These are phyloP conservation scores for Aspergillus saccharolyticus DNA, from an alignment of 495 filamentous ascomycete genomes.

Conservation along the genomic window DNA sequence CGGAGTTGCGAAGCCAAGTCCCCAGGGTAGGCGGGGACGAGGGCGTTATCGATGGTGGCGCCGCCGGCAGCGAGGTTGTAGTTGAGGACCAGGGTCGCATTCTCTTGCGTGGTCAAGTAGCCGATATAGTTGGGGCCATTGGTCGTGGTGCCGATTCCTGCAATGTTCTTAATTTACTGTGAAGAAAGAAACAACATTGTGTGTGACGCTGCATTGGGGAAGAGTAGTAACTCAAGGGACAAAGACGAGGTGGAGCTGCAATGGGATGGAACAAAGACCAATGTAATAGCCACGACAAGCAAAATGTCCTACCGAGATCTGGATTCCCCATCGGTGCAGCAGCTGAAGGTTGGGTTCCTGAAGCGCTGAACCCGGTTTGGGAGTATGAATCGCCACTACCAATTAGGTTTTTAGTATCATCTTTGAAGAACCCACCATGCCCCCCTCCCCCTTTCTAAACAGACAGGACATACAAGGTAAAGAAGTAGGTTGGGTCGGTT, in stretches of 20 bases:
- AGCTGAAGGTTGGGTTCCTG: slow-evolving; percentile 51
- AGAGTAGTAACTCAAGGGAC: neutral
- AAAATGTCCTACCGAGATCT: slow-evolving; percentile 25
- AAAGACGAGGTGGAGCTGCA: neutral
- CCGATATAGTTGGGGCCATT: slow-evolving; percentile 52
- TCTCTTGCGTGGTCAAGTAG: slow-evolving; percentile 51
- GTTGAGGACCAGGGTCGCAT: slow-evolving; percentile 46
- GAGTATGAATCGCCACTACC: slow-evolving; percentile 60
- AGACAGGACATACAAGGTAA: slow-evolving; percentile 37
- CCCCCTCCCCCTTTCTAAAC: too few species aligned
- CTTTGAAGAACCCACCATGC: too few species aligned
- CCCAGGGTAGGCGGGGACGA: slow-evolving; percentile 29
- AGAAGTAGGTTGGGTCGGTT: slow-evolving; percentile 25
- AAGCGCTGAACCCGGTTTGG: slow-evolving; percentile 60
- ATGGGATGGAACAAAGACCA: too few species aligned
- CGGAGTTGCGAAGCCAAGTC: slow-evolving; percentile 32
- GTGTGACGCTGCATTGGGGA: neutral
- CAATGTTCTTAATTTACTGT: neutral
- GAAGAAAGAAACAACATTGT: too few species aligned
- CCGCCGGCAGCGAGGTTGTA: slow-evolving; percentile 55
- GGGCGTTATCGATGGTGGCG: slow-evolving; percentile 48
- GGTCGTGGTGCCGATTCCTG: slow-evolving; percentile 46
- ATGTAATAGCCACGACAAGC: too few species aligned
- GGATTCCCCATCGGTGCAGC: slow-evolving; percentile 76
- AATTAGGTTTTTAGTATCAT: too few species aligned